A percentile compares a stretch with the other conserved stretches of the same genome.
These are phyloP conservation scores for Xylaria castorea DNA, from an alignment of 495 filamentous ascomycete genomes.

Conservation along the genomic window DNA sequence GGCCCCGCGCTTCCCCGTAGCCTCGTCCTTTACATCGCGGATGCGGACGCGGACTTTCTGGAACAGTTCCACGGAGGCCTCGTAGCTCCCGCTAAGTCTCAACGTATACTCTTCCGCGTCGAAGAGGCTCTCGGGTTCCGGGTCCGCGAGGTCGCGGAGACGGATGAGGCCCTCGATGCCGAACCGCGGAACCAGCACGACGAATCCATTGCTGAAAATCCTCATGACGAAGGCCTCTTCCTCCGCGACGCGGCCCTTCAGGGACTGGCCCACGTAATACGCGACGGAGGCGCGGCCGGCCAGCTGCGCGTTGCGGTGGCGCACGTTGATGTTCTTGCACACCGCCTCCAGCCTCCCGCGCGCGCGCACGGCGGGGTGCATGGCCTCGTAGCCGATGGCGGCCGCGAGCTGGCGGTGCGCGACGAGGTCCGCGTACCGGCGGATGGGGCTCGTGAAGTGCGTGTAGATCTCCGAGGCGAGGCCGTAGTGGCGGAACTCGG, in stretches of 20 bases:
- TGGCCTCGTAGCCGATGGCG: conserved; percentile 87
- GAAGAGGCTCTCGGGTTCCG: conserved; percentile 77
- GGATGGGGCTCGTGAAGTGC: conserved; percentile 96
- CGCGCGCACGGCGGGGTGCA: conserved; percentile 76
- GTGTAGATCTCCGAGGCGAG: conserved; percentile 96
- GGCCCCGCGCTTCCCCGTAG: conserved; percentile 89
- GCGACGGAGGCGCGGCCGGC: conserved; percentile 92
- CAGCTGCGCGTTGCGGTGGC: conserved; percentile 95
- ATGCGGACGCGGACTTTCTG: conserved; percentile 86
- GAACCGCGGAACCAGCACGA: conserved; percentile 93
- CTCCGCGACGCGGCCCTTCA: conserved; percentile 80
- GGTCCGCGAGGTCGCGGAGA: conserved; percentile 77
- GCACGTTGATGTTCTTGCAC: conserved; percentile 97
- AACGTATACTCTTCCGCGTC: conserved; percentile 85
- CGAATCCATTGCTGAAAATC: conserved; percentile 95
- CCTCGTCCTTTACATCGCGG: conserved; percentile 89
- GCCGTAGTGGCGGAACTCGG: conserved; percentile 96
- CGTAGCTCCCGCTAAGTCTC: conserved; percentile 59
- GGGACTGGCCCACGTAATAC: conserved; percentile 95
- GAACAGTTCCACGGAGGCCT: conserved; percentile 78
- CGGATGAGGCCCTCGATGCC: conserved; percentile 92
- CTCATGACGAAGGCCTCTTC: conserved; percentile 97
- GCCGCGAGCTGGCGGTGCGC: conserved; percentile 94
- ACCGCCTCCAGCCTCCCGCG: conserved; percentile 86
- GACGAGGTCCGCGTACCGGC: conserved; percentile 92